Evolutionary conservation across 148 eudicot genomes (phyloP).

Genomic region (Rhododendron ferrugineum): DNA sequence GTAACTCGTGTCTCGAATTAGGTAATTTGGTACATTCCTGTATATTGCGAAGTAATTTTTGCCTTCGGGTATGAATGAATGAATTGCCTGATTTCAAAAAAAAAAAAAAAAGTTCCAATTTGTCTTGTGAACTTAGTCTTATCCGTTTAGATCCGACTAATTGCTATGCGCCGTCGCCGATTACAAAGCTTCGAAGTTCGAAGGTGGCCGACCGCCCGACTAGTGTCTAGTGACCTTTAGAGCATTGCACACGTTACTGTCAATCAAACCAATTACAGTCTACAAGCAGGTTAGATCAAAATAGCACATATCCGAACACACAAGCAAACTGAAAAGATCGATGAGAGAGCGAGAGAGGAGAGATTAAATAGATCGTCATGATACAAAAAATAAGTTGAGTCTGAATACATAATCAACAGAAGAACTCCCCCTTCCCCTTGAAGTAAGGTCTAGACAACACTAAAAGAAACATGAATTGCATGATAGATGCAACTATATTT

Average conservation of each 20-base stretch:
- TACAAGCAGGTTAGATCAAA: background rate
- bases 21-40: too few relatives aligned
- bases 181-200: too few relatives aligned
- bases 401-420: background rate
- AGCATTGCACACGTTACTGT: background rate
- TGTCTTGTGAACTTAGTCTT: background rate
- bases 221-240: too few relatives aligned
- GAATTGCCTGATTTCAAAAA: too few relatives aligned
- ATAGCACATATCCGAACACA: background rate
- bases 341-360: slow-evolving; percentile 1
- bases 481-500: slow-evolving; percentile 4
- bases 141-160: too few relatives aligned
- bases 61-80: too few relatives aligned
- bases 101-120: background rate
- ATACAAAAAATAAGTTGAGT: background rate
- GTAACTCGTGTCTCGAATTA: too few relatives aligned
- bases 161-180: too few relatives aligned
- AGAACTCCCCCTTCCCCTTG: background rate
- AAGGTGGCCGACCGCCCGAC: too few relatives aligned
- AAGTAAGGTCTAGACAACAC: background rate
- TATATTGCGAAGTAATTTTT: too few relatives aligned
- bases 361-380: background rate
- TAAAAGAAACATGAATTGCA: background rate
- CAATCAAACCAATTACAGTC: background rate
- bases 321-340: background rate